Evolutionary conservation across 257 asterid species (phyloP).

Genomic region (Solanum clarkiae): DNA sequence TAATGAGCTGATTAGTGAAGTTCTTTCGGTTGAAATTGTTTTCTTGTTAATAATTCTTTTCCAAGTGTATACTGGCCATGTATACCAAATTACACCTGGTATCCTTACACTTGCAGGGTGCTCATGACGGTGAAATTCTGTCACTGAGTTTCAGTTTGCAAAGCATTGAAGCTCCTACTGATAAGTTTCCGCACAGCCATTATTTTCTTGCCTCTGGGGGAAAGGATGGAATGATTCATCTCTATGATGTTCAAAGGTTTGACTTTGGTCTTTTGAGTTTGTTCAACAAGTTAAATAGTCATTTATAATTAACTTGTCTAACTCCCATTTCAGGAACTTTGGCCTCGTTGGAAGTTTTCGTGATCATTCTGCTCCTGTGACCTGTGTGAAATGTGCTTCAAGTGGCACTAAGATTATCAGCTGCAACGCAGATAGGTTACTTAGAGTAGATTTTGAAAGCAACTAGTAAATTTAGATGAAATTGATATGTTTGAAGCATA

Average conservation of each 20-base stretch:
- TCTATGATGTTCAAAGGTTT: constrained; percentile 51
- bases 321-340: constrained; percentile 31
- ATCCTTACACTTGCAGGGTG: constrained; percentile 33
- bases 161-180: constrained; percentile 10
- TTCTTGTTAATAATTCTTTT: background rate
- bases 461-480: background rate
- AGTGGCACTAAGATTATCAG: constrained; percentile 48
- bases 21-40: background rate
- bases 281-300: background rate
- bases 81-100: background rate
- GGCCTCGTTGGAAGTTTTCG: constrained; percentile 38
- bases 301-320: background rate
- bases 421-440: constrained; percentile 39
- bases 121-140: constrained; percentile 51
- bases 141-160: constrained; percentile 41
- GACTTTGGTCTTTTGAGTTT: background rate
- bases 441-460: constrained; percentile 4
- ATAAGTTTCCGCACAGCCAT: constrained; percentile 14
- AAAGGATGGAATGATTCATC: constrained; percentile 45
- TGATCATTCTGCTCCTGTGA: constrained; percentile 41
- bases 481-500: background rate
- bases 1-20: constrained; percentile 1
- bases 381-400: constrained; percentile 33
- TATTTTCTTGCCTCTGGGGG: constrained; percentile 54
- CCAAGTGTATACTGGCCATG: background rate